A percentile compares a stretch with the other conserved stretches of the same genome.
These are phyloP conservation scores for Cadophora malorum DNA, from an alignment of 2,329 filamentous ascomycete genomes.

Conservation along the genomic window DNA sequence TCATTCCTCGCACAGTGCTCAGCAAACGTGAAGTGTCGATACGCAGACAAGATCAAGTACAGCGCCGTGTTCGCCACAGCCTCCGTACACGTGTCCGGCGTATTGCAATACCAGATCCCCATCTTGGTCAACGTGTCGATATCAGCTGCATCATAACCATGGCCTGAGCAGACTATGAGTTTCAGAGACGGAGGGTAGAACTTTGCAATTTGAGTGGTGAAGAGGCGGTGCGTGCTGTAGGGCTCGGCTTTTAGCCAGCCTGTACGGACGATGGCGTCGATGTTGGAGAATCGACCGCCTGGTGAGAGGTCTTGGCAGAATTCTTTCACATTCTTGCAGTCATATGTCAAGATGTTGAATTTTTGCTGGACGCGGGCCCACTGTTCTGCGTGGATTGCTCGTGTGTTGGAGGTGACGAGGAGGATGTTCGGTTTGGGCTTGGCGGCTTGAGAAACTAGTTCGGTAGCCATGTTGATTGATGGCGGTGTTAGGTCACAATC, in stretches of 20 bases:
- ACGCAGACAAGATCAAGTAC: constrained; percentile 38
- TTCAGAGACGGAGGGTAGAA: constrained; percentile 35
- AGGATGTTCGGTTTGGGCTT: constrained; percentile 19
- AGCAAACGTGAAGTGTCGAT: constrained; percentile 39
- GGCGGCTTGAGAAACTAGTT: not conserved
- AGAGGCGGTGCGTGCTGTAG: constrained; percentile 42
- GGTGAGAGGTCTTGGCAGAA: constrained; percentile 41
- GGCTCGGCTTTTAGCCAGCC: constrained; percentile 46
- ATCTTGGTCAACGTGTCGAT: constrained; percentile 34
- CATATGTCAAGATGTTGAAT: constrained; percentile 40
- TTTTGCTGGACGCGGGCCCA: constrained; percentile 22
- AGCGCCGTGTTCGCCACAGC: constrained; percentile 43
- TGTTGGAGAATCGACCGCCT: constrained; percentile 41
- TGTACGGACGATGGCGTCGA: constrained; percentile 44
- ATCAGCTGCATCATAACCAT: constrained; percentile 44
- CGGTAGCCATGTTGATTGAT: not conserved
- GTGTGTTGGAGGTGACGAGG: constrained; percentile 19
- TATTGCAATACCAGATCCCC: constrained; percentile 45
- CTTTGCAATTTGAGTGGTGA: constrained; percentile 35
- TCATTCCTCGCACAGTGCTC: constrained; percentile 37
- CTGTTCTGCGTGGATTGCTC: not conserved
- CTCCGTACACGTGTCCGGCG: constrained; percentile 42
- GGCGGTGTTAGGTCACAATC: not conserved
- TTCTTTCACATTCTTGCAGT: constrained; percentile 36
- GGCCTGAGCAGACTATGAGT: constrained; percentile 42